A percentile compares a stretch with the other conserved stretches of the same genome.
These are phyloP conservation scores for Clausena lansium DNA, from an alignment of 345 rosid species.

Conservation along the genomic window DNA sequence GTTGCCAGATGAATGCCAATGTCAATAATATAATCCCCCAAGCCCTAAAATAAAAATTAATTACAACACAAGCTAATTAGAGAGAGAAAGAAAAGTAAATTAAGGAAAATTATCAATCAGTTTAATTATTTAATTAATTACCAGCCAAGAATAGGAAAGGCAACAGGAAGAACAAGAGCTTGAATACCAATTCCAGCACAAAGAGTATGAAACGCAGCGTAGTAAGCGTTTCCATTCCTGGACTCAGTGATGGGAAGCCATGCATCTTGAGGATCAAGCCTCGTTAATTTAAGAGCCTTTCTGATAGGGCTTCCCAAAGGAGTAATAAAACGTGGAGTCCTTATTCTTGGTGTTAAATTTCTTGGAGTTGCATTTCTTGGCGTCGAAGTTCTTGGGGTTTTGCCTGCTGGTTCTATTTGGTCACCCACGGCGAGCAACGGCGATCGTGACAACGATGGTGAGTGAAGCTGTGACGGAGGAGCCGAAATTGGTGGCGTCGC, in stretches of 20 bases:
- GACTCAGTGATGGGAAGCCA: conserved; percentile 98
- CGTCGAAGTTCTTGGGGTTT: not conserved
- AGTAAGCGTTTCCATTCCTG: conserved; percentile 69
- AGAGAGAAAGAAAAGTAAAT: too few species aligned
- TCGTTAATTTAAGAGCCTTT: conserved; percentile 51
- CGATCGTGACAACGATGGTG: conserved; percentile 66
- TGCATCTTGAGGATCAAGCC: conserved; percentile 65
- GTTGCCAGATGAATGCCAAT: conserved; percentile 72
- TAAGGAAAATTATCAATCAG: too few species aligned
- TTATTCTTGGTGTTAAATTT: conserved; percentile 31
- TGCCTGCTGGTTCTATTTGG: conserved; percentile 33
- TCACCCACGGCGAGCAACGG: conserved; percentile 45
- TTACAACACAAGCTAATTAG: not conserved
- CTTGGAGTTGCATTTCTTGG: conserved; percentile 33
- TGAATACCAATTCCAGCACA: conserved; percentile 86
- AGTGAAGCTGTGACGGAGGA: conserved; percentile 71
- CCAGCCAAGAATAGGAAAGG: conserved; percentile 87
- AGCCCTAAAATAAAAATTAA: conserved; percentile 38
- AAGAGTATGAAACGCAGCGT: conserved; percentile 80
- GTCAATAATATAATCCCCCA: conserved; percentile 65
- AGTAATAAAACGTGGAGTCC: conserved; percentile 62
- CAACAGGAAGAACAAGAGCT: conserved; percentile 88
- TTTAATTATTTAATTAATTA: conserved; percentile 9
- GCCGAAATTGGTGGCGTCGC: conserved; percentile 55
- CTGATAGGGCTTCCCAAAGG: conserved; percentile 59